phyloP scores from a whole-genome alignment of 306 rosid species.

The Quercus engelmannii region DNA sequence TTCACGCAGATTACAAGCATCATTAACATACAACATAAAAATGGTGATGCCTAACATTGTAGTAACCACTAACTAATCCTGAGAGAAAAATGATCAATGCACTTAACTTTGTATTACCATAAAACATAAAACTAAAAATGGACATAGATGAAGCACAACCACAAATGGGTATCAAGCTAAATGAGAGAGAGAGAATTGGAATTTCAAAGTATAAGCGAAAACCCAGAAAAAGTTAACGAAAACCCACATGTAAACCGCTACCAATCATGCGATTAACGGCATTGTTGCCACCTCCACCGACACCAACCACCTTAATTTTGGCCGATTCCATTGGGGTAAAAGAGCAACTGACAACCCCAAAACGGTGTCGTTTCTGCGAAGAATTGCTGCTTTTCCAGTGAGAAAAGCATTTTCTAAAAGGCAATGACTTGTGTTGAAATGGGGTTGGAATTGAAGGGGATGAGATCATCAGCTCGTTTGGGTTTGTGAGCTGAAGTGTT shows the following conservation, averaged over 20 bases:
- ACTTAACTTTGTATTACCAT: neutral
- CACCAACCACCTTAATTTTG: slow-evolving; percentile 89
- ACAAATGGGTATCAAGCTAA: slow-evolving; percentile 5
- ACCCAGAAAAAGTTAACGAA: slow-evolving; percentile 1
- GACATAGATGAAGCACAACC: neutral
- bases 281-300: slow-evolving; percentile 96
- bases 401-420: slow-evolving; percentile 24
- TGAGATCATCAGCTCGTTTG: slow-evolving; percentile 45
- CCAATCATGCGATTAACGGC: slow-evolving; percentile 97
- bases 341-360: slow-evolving; percentile 42
- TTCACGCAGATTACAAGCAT: neutral
- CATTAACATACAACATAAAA: neutral
- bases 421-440: slow-evolving; percentile 25
- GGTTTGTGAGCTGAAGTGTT: slow-evolving; percentile 40
- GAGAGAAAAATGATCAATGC: too few species aligned
- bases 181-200: neutral
- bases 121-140: neutral
- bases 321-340: slow-evolving; percentile 62
- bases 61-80: too few species aligned
- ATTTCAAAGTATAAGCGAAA: neutral
- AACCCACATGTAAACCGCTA: slow-evolving; percentile 73
- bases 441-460: slow-evolving; percentile 34
- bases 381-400: slow-evolving; percentile 17
- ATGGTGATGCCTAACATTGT: too few species aligned
- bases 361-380: slow-evolving; percentile 23